Evolutionary conservation across 2,329 filamentous ascomycete genomes (phyloP).

Genomic region (Aspergillus quadricinctus): DNA sequence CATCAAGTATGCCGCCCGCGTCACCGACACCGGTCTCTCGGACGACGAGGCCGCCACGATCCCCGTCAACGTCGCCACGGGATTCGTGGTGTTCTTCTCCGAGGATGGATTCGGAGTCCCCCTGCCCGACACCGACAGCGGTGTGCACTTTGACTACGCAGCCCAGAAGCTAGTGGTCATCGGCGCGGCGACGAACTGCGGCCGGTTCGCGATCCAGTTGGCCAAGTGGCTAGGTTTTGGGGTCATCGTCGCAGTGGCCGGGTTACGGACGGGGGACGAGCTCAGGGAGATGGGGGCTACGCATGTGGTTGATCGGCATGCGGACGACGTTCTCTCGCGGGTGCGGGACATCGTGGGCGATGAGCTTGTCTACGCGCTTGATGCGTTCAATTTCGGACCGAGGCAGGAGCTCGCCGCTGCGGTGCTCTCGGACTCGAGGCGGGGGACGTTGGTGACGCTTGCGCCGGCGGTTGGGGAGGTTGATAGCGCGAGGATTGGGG

Average conservation of each 20-base stretch:
- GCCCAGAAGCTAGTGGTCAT: conserved; percentile 24
- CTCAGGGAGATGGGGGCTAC: conserved; percentile 37
- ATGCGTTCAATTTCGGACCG: conserved; percentile 25
- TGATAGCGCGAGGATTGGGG: conserved; percentile 22
- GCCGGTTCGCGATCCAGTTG: conserved; percentile 31
- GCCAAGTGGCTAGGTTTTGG: conserved; percentile 32
- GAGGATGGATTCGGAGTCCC: conserved; percentile 10
- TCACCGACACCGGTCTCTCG: conserved; percentile 27
- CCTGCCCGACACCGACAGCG: neutral
- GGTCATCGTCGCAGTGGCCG: conserved; percentile 36
- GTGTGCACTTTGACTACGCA: neutral
- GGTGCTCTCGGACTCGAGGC: conserved; percentile 31
- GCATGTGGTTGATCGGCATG: conserved; percentile 39
- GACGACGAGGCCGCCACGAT: conserved; percentile 36
- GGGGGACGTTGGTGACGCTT: conserved; percentile 27
- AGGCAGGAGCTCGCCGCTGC: conserved; percentile 28
- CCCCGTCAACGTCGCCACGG: conserved; percentile 32
- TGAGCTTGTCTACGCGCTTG: conserved; percentile 35
- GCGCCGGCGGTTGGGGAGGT: conserved; percentile 8
- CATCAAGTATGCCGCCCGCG: conserved; percentile 20
- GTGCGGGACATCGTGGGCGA: conserved; percentile 35
- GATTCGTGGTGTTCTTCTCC: conserved; percentile 31
- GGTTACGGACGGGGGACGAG: conserved; percentile 22
- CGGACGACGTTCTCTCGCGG: conserved; percentile 20
- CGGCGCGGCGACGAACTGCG: conserved; percentile 34